phyloP scores from a whole-genome alignment of 768 basidiomycete genomes.

The Amanita inopinata region DNA sequence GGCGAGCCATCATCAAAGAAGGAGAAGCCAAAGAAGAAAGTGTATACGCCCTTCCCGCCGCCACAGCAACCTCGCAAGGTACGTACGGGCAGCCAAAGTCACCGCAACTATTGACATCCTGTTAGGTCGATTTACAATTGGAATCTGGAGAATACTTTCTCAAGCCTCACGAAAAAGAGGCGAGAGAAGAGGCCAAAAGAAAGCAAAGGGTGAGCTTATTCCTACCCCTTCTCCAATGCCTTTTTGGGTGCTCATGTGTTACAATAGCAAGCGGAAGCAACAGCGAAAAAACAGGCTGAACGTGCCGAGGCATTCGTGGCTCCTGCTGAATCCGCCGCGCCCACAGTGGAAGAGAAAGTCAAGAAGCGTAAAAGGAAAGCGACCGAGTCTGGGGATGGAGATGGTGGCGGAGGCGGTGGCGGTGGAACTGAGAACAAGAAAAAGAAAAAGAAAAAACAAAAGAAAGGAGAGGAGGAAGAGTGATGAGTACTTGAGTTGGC shows the following conservation, averaged over 20 bases:
- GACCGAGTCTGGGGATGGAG: conserved; percentile 21
- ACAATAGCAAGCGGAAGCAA: conserved; percentile 67
- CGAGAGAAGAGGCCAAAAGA: conserved; percentile 56
- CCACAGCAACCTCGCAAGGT: conserved; percentile 90
- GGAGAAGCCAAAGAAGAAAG: conserved; percentile 62
- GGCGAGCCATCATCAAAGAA: conserved; percentile 29
- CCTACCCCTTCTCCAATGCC: conserved; percentile 7
- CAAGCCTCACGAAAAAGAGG: conserved; percentile 80
- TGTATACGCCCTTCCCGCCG: conserved; percentile 98
- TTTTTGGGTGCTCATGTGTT: not conserved
- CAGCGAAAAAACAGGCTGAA: conserved; percentile 61
- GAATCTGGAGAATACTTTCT: conserved; percentile 99
- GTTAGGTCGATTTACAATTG: conserved; percentile 81
- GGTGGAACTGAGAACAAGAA: conserved; percentile 25
- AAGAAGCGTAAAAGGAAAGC: conserved; percentile 40
- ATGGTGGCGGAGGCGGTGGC: conserved; percentile 24
- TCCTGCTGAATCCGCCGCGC: conserved; percentile 67
- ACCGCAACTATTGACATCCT: too few relatives aligned
- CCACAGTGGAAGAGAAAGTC: conserved; percentile 71
- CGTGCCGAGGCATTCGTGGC: conserved; percentile 85
- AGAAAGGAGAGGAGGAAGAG: conserved; percentile 2
- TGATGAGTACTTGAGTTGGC: not conserved
- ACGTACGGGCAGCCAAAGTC: too few relatives aligned
- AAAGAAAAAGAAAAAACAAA: conserved; percentile 19
- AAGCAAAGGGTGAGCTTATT: conserved; percentile 58